Evolutionary conservation across 352 stramenopile genomes (phyloP).

Genomic region (Thalassiosira exigua): DNA sequence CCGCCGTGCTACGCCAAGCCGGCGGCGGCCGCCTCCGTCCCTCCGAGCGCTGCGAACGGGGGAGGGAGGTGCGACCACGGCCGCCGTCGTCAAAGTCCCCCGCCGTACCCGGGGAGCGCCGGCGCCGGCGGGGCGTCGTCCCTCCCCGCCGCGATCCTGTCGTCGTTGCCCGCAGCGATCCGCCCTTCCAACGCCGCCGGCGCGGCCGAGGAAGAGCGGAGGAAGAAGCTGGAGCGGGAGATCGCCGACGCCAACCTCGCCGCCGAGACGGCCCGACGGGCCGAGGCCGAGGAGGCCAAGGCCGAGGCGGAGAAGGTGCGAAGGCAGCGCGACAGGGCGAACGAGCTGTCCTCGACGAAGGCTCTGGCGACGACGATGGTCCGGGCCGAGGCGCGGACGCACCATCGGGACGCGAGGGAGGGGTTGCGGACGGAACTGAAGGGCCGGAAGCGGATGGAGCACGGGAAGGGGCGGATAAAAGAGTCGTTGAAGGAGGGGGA

Average conservation of each 20-base stretch:
- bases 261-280: slow-evolving; percentile 43
- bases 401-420: slow-evolving; percentile 45
- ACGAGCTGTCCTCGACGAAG: slow-evolving; percentile 35
- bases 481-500: slow-evolving; percentile 36
- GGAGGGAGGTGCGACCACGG: too few relatives aligned
- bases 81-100: slow-evolving; percentile 30
- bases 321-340: slow-evolving; percentile 29
- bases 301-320: slow-evolving; percentile 9
- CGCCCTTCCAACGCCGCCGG: not conserved
- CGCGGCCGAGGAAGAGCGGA: slow-evolving; percentile 22
- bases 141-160: not conserved
- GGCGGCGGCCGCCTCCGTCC: not conserved
- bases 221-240: slow-evolving; percentile 52
- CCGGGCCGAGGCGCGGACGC: slow-evolving; percentile 36
- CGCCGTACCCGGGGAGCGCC: slow-evolving; percentile 6
- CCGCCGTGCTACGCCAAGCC: slow-evolving; percentile 78
- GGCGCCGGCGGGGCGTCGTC: too few relatives aligned
- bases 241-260: slow-evolving; percentile 54
- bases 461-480: slow-evolving; percentile 53
- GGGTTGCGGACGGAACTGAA: slow-evolving; percentile 59
- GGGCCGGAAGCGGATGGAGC: slow-evolving; percentile 60
- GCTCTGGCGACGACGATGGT: slow-evolving; percentile 31
- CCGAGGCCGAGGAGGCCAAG: slow-evolving; percentile 37
- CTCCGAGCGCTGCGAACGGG: too few relatives aligned
- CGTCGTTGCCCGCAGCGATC: slow-evolving; percentile 3